Evolutionary conservation across 176 grass and related monocot genomes (phyloP).

Genomic region (Miscanthus lutarioriparius): DNA sequence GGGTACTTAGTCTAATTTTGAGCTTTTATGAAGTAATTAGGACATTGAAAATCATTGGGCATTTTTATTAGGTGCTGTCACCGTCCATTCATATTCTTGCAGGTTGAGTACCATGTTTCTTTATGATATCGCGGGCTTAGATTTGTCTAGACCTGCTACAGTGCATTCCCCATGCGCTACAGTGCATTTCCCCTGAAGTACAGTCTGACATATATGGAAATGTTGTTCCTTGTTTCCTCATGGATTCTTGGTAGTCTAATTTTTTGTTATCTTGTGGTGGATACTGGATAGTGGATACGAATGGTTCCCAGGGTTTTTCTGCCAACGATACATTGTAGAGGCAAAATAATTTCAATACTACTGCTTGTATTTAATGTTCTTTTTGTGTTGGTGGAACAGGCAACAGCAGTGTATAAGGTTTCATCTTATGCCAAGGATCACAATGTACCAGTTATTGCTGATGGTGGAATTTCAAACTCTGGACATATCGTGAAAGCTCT

Average conservation of each 20-base stretch:
- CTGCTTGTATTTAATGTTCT: constrained; percentile 19
- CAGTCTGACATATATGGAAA: not conserved
- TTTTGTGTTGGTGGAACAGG: constrained; percentile 47
- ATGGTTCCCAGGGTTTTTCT: not conserved
- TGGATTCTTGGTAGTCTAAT: not conserved
- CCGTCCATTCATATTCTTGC: not conserved
- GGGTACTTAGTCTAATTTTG: not conserved
- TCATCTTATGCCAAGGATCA: constrained; percentile 94
- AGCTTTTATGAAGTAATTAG: not conserved
- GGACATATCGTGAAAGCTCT: constrained; percentile 98
- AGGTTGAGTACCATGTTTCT: not conserved
- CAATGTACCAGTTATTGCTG: constrained; percentile 80
- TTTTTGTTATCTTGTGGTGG: not conserved
- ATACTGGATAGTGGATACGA: not conserved
- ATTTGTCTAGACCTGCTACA: not conserved
- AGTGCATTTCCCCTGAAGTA: not conserved
- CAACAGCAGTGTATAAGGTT: constrained; percentile 93
- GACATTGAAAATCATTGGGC: not conserved
- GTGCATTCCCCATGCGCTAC: too few species aligned
- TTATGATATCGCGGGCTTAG: not conserved
- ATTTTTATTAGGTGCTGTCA: not conserved
- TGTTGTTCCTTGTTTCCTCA: not conserved
- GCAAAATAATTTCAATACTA: not conserved
- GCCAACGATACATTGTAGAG: not conserved
- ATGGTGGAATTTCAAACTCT: constrained; percentile 96